Base-by-base conservation (phyloP, 2,329 filamentous ascomycete genomes). In the Verticillium longisporum region DNA sequence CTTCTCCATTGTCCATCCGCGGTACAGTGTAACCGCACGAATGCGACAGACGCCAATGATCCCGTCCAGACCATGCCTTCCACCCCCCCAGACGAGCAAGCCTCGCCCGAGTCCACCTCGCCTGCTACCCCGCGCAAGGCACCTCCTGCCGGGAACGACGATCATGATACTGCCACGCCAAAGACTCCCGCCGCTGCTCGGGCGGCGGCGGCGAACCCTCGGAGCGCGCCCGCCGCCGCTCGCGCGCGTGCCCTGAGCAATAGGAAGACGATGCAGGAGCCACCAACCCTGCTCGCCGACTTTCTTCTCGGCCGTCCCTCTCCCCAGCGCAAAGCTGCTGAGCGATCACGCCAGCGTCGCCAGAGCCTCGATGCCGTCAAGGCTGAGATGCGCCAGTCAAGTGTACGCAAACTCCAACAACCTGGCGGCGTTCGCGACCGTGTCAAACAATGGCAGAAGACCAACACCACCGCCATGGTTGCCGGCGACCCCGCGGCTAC, bases 401-500 rank as follows among this genome's bases (percentile, higher is more conserved):
- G 80, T n/a, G 84, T 82, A 59, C 81, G 75, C 71, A 86, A 78
- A 74, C 79, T 85, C 67, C 87, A 78, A 74, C 84, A 78, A 69
- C 89, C 85, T 0, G 83, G 83, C 3, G 84, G 84, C n/a, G 89
- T 96, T 56, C 85, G 85, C 64, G 89, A 91, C 66, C 87, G 92
- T 68, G 90, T 97, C 59, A 88, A 88, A 67, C 84, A 88, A 74
- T 97, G 92, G 92, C 92, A 97, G 74, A 88, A 88, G 70, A 80
- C 88, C 66, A 91, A 89, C 69, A 89, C 88, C 37, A 83, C 83
- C 6, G 88, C 87, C 32, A 83, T 88, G 74, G 75, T 70, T 3
- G 75, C 74, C 1, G 81, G 77, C 2, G 77, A 82, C 60, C 80
- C 81, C 1, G 76, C 83, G 36, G 80, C 81, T 31, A 74, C 79